Percentiles rank a stretch among this genome's conserved stretches.
Conservation (phyloP, 495 filamentous ascomycete species). For the Neurospora sp. region DNA sequence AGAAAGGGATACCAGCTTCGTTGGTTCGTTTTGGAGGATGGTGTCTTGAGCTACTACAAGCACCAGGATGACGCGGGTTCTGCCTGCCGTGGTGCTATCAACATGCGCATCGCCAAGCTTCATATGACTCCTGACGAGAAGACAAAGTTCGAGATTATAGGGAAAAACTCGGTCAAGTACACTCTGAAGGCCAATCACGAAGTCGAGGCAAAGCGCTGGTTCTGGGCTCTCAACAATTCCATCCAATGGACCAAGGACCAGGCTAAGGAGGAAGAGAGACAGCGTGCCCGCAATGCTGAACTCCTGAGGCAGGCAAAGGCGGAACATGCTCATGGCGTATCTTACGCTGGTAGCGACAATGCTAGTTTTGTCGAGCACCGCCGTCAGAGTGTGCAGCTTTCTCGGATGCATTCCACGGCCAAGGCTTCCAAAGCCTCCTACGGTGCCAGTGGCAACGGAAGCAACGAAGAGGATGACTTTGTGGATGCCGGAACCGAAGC, state of each 20-base stretch:
- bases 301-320: constrained; percentile 58
- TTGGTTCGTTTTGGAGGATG: constrained; percentile 97
- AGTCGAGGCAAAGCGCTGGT: constrained; percentile 89
- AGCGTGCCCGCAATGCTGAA: constrained; percentile 63
- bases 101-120: constrained; percentile 91
- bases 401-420: constrained; percentile 27
- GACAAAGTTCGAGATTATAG: constrained; percentile 90
- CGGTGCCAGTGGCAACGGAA: constrained; percentile 27
- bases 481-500: constrained; percentile 26
- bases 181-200: constrained; percentile 94
- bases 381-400: constrained; percentile 36
- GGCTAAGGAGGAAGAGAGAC: constrained; percentile 74
- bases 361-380: constrained; percentile 35
- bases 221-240: constrained; percentile 96
- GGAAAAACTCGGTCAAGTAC: constrained; percentile 98
- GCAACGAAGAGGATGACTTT: constrained; percentile 36
- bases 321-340: constrained; percentile 20
- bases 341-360: constrained; percentile 42
- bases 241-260: constrained; percentile 98
- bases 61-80: constrained; percentile 92
- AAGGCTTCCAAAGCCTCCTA: constrained; percentile 17
- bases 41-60: constrained; percentile 97
- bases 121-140: constrained; percentile 97
- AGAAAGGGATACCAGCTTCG: constrained; percentile 89
- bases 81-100: constrained; percentile 93